These are phyloP conservation scores for Gracilaria domingensis DNA, from an alignment of 23 red algal species.

Conservation along the genomic window DNA sequence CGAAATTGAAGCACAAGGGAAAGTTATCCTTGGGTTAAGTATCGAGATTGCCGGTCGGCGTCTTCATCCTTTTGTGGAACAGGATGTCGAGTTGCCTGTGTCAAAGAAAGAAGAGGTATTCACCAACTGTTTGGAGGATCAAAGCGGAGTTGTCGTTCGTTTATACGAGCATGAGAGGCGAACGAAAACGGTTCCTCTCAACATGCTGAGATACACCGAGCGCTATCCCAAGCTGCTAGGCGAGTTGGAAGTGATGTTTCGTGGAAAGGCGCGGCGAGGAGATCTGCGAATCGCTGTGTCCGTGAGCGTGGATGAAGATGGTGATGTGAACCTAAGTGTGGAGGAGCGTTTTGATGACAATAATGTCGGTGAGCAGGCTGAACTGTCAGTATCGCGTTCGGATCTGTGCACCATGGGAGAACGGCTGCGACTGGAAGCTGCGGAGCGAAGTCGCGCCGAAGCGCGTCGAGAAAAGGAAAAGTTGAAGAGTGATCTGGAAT, in stretches of 20 bases:
- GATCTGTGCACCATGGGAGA: slow-evolving; percentile 65
- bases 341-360: slow-evolving; percentile 59
- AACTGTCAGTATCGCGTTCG: slow-evolving; percentile 32
- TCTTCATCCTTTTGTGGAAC: slow-evolving; percentile 38
- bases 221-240: slow-evolving; percentile 65
- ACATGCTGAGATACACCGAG: slow-evolving; percentile 25
- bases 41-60: slow-evolving; percentile 82
- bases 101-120: slow-evolving; percentile 53
- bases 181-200: slow-evolving; percentile 59
- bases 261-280: slow-evolving; percentile 13
- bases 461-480: slow-evolving; percentile 40
- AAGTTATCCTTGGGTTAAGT: slow-evolving; percentile 53
- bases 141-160: slow-evolving; percentile 49
- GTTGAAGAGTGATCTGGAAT: not conserved
- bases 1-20: slow-evolving; percentile 49
- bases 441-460: slow-evolving; percentile 40
- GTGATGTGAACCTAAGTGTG: slow-evolving; percentile 36
- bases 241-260: slow-evolving; percentile 47
- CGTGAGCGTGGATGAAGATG: slow-evolving; percentile 45
- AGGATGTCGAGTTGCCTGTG: slow-evolving; percentile 55
- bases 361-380: slow-evolving; percentile 37
- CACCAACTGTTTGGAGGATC: slow-evolving; percentile 76
- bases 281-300: slow-evolving; percentile 62
- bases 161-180: slow-evolving; percentile 68
- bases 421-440: slow-evolving; percentile 48